phyloP scores from a whole-genome alignment of 129 eudicot genomes.

The Calendula officinalis region DNA sequence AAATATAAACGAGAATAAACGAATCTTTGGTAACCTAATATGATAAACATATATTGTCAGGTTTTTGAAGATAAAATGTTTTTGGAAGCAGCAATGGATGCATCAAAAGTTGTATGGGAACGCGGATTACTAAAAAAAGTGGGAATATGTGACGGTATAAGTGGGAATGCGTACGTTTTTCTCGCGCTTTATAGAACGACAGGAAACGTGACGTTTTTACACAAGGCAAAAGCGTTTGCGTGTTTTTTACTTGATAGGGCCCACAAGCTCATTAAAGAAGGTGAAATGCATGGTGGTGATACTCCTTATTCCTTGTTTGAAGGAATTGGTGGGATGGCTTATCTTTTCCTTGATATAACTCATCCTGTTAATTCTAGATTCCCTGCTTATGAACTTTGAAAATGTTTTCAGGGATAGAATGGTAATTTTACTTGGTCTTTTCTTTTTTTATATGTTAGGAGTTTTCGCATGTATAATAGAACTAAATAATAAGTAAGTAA shows the following conservation, averaged over 20 bases:
- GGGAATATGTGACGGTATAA: constrained; percentile 70
- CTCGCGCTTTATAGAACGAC: constrained; percentile 60
- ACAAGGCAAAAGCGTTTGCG: constrained; percentile 75
- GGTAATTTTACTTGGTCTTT: background rate
- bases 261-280: constrained; percentile 57
- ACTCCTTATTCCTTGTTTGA: constrained; percentile 64
- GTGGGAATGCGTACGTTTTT: constrained; percentile 77
- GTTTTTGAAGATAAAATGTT: constrained; percentile 56
- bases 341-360: constrained; percentile 73
- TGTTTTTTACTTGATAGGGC: constrained; percentile 63
- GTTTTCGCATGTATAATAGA: no score
- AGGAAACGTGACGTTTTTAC: constrained; percentile 43
- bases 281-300: constrained; percentile 87
- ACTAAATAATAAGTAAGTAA: no score
- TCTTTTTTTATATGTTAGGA: background rate
- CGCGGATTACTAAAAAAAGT: constrained; percentile 79
- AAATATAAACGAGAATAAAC: no score
- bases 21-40: no score
- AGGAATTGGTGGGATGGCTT: constrained; percentile 75
- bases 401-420: background rate
- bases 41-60: constrained; percentile 30
- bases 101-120: constrained; percentile 75
- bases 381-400: constrained; percentile 63
- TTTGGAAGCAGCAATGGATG: constrained; percentile 59
- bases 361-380: constrained; percentile 61